Percentiles rank a stretch among this genome's conserved stretches.
phyloP scores from a whole-genome alignment of 2,329 filamentous ascomycete species.

The Cytospora schulzeri region DNA sequence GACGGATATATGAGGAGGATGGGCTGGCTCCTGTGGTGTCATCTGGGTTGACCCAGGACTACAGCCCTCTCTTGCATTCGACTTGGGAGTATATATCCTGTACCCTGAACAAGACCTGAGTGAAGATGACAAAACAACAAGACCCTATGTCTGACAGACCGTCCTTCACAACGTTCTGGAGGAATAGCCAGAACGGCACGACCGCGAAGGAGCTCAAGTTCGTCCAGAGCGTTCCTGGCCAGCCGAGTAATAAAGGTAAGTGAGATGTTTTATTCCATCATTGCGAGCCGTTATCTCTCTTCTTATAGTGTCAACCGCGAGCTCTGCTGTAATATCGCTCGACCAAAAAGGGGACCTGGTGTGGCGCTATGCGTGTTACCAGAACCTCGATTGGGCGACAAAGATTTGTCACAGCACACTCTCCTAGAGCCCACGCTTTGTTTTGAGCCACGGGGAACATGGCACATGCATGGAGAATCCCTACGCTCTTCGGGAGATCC shows the following conservation, averaged over 20 bases:
- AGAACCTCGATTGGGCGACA: conserved; percentile 22
- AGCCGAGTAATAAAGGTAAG: conserved; percentile 32
- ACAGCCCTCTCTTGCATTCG: not conserved
- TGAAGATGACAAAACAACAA: conserved; percentile 3
- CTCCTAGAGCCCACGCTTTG: not conserved
- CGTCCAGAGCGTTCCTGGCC: conserved; percentile 36
- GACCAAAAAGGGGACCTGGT: conserved; percentile 2
- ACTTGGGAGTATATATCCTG: not conserved
- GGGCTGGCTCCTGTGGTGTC: conserved; percentile 6
- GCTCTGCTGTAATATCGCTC: conserved; percentile 7
- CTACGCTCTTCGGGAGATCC: not conserved
- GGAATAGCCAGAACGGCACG: conserved; percentile 44
- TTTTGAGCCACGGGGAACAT: not conserved
- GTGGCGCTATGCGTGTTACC: conserved; percentile 13
- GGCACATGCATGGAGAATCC: conserved; percentile 1
- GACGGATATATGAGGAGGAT: conserved; percentile 15
- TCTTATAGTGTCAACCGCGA: conserved; percentile 9
- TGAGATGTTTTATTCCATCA: conserved; percentile 15
- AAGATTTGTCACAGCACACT: conserved; percentile 27
- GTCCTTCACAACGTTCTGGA: conserved; percentile 53
- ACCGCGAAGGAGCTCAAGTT: conserved; percentile 40
- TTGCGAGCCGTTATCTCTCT: conserved; percentile 1
- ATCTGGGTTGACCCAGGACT: not conserved
- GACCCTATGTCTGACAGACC: conserved; percentile 37
- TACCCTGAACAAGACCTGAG: not conserved